A percentile compares a stretch with the other conserved stretches of the same genome.
Evolutionary conservation across 164 flowering plant species (phyloP).

Genomic region (Warburgia ugandensis): DNA sequence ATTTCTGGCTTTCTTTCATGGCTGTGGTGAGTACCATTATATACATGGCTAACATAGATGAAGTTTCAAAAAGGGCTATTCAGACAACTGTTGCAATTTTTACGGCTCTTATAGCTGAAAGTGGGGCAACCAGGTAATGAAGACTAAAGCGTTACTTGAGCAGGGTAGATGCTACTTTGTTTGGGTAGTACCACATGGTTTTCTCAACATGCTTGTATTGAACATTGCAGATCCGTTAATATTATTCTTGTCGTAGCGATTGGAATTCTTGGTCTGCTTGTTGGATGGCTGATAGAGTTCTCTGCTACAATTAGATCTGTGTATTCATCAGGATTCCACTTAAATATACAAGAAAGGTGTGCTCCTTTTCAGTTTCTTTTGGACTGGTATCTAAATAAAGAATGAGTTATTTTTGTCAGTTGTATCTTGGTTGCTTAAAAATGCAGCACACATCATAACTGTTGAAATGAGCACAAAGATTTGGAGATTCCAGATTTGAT

Average conservation of each 20-base stretch:
- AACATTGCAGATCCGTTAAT: slow-evolving; percentile 59
- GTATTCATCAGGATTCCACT: slow-evolving; percentile 25
- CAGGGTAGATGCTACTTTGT: no score
- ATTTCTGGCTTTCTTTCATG: slow-evolving; percentile 88
- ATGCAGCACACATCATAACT: no score
- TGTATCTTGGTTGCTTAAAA: no score
- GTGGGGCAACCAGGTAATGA: slow-evolving; percentile 75
- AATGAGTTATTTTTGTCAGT: no score
- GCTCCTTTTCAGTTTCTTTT: slow-evolving; percentile 1
- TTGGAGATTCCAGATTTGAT: no score
- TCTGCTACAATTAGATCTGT: slow-evolving; percentile 33
- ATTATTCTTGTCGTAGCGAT: slow-evolving; percentile 58
- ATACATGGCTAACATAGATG: slow-evolving; percentile 51
- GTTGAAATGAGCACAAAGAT: no score
- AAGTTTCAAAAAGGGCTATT: slow-evolving; percentile 58
- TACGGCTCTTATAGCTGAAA: slow-evolving; percentile 79
- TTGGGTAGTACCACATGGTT: neutral
- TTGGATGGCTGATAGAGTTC: slow-evolving; percentile 71
- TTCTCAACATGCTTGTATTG: neutral
- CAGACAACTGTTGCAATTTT: slow-evolving; percentile 73
- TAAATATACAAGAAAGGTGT: slow-evolving; percentile 40
- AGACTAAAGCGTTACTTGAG: neutral
- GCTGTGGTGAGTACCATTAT: slow-evolving; percentile 71
- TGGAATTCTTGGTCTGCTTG: slow-evolving; percentile 60
- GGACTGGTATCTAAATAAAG: no score